Evolutionary conservation across 768 basidiomycete species (phyloP).

Genomic region (Leccinum subgranulosum): DNA sequence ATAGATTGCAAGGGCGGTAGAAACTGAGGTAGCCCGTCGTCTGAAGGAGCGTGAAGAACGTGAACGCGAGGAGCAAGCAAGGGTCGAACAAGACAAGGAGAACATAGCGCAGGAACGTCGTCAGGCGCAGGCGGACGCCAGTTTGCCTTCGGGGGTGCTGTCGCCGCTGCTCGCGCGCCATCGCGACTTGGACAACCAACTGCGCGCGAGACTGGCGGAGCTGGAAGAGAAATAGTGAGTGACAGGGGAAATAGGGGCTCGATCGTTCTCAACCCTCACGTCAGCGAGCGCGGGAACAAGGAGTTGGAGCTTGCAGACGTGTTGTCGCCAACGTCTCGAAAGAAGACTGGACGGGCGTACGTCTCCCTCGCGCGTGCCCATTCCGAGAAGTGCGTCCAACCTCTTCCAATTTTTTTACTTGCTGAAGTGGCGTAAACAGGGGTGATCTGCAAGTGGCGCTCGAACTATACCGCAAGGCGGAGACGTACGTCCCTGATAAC

Average conservation of each 20-base stretch:
- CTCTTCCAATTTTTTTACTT: neutral
- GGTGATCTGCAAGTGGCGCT: conserved; percentile 79
- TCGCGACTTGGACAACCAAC: conserved; percentile 66
- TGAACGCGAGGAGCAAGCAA: conserved; percentile 32
- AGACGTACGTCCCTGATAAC: conserved; percentile 83
- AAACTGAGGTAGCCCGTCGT: conserved; percentile 68
- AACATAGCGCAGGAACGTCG: conserved; percentile 16
- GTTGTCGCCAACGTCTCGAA: conserved; percentile 70
- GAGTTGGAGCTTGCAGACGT: conserved; percentile 59
- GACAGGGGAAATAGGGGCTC: conserved; percentile 11
- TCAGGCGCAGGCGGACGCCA: conserved; percentile 10
- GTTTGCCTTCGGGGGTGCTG: conserved; percentile 40
- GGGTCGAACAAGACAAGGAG: conserved; percentile 25
- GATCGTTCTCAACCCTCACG: neutral
- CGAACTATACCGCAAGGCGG: conserved; percentile 79
- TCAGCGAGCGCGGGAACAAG: conserved; percentile 58
- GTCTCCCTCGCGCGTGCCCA: conserved; percentile 79
- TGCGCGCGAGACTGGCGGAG: conserved; percentile 61
- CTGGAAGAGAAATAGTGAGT: conserved; percentile 73
- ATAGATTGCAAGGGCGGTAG: conserved; percentile 72
- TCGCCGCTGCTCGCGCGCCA: conserved; percentile 63
- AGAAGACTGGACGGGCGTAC: conserved; percentile 80
- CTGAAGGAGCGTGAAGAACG: conserved; percentile 44
- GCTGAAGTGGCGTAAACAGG: conserved; percentile 33
- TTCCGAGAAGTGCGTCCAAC: conserved; percentile 65